Conservation (phyloP, 371 early-diverging fungal species). For the Batkoa obscura region DNA sequence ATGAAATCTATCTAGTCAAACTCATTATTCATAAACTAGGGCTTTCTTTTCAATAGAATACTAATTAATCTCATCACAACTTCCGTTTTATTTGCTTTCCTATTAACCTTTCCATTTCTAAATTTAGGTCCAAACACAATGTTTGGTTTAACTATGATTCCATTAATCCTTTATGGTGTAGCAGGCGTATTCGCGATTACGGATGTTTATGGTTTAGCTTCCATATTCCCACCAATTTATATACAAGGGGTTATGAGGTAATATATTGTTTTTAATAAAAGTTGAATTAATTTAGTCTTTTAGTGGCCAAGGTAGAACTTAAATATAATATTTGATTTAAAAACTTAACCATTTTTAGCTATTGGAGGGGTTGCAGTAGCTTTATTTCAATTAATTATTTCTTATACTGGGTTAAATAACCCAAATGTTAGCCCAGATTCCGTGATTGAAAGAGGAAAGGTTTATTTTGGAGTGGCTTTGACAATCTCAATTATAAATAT, state of each 20-base stretch:
- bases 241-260: conserved; percentile 56
- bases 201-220: conserved; percentile 50
- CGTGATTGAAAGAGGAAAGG: conserved; percentile 5
- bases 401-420: conserved; percentile 9
- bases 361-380: conserved; percentile 38
- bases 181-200: conserved; percentile 44
- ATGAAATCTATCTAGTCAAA: not conserved
- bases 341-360: conserved; percentile 5
- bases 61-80: not conserved
- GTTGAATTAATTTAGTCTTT: not conserved
- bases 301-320: conserved; percentile 27
- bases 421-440: conserved; percentile 9
- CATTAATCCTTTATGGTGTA: conserved; percentile 35
- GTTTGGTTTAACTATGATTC: conserved; percentile 34
- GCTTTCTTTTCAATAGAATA: not conserved
- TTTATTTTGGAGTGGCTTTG: not conserved
- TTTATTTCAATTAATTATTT: conserved; percentile 23
- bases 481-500: not conserved
- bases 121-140: conserved; percentile 10
- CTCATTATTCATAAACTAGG: not conserved
- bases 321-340: not conserved
- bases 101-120: too few relatives aligned
- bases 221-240: conserved; percentile 45
- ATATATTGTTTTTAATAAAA: not conserved
- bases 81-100: not conserved